Base-by-base conservation (phyloP, 1,139 yeast species). In the Suhomyces taliae region DNA sequence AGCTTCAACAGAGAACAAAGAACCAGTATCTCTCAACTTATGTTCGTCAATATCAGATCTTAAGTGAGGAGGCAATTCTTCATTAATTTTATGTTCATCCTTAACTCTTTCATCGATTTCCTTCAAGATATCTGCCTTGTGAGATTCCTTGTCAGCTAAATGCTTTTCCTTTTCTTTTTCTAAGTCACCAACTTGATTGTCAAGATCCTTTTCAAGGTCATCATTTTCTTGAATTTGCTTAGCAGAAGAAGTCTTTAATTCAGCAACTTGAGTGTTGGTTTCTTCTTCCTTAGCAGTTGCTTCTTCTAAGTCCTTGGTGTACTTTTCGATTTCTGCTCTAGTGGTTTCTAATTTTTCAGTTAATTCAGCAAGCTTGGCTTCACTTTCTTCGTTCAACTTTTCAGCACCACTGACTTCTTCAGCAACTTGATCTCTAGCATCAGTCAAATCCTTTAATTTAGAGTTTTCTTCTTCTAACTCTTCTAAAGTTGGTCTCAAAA, bases 31-130 rank as follows among this genome's bases (percentile, higher is more conserved):
- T 41, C 65, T 65, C 39, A 74, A 60, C 52, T 67, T 69, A 46
- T 60, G 60, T 53, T 76, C 81, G 49, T 72, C 61, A 26, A 80
- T 61, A 6, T 74, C 76, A 40, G 61, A 60, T 51, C 67, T 70
- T 57, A 80, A 68, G 61, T 81, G 85, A 43, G 76, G 81, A 11
- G 85, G 85, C 53, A 79, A 72, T 52, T 73, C 79, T 24, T 56
- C 60, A 55, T 79, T 79, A 53, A 80, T 75, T 48, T 62, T 67
- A 53, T 71, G 74, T 53, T 74, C 79, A 37, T 69, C 74, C 53
- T 67, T 68, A 29, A 74, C 74, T 55, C 62, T 61, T 36, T 66
- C 66, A 34, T 71, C 70, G 35, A 74, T 53, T 12, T 63, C 61
- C 19, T 51, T 52, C 54, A 64, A 59, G 48, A 75, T 74, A 32